phyloP scores from a whole-genome alignment of 768 basidiomycete species.

The Phlebiopsis gigantea region DNA sequence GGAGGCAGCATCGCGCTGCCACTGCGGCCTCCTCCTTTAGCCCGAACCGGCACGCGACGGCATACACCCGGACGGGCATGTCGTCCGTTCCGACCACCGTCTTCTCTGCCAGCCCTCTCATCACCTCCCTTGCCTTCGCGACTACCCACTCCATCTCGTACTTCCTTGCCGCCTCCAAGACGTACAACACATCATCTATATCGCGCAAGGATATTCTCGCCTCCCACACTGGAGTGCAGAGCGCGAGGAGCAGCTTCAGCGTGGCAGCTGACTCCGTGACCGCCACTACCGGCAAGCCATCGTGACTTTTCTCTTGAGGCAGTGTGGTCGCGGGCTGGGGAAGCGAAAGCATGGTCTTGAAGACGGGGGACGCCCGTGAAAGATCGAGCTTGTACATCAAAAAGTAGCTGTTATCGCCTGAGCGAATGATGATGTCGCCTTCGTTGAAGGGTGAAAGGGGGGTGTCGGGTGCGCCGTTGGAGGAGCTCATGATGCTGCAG shows the following conservation, averaged over 20 bases:
- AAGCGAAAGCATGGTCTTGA: slow-evolving; percentile 22
- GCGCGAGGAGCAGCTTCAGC: neutral
- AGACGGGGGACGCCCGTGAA: slow-evolving; percentile 22
- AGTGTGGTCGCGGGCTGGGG: slow-evolving; percentile 10
- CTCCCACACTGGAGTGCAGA: too few species aligned
- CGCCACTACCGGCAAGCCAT: neutral
- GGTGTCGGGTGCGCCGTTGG: neutral
- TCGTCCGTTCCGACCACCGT: too few species aligned
- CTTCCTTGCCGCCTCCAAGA: slow-evolving; percentile 8
- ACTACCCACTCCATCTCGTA: slow-evolving; percentile 12
- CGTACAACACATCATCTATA: too few species aligned
- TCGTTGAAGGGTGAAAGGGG: neutral
- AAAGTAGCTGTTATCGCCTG: slow-evolving; percentile 21
- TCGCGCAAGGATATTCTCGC: too few species aligned
- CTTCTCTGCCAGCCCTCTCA: slow-evolving; percentile 3
- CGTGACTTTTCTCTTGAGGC: neutral
- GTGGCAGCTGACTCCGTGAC: neutral
- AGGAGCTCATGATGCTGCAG: neutral
- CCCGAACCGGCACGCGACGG: slow-evolving; percentile 37
- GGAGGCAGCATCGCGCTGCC: slow-evolving; percentile 36
- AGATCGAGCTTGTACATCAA: slow-evolving; percentile 22
- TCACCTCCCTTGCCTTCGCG: neutral
- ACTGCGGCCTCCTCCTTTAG: slow-evolving; percentile 48
- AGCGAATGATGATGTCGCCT: slow-evolving; percentile 21
- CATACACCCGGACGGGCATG: slow-evolving; percentile 9